phyloP scores from a whole-genome alignment of 2,329 filamentous ascomycete genomes.

The Nigrospora osmanthi region DNA sequence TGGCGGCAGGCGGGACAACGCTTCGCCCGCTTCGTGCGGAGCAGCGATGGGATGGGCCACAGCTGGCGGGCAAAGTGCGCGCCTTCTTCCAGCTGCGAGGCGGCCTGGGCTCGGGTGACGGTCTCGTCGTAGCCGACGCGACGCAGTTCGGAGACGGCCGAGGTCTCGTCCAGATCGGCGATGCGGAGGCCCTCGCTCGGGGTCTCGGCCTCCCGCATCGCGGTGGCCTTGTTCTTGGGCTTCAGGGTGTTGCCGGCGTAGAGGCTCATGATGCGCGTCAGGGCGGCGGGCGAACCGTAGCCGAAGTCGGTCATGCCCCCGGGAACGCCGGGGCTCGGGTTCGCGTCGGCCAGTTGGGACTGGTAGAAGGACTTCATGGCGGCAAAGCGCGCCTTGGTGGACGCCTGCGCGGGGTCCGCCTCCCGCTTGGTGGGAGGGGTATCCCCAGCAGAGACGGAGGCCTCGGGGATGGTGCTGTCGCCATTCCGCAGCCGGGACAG shows the following conservation, averaged over 20 bases:
- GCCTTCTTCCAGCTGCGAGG: conserved; percentile 39
- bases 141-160: conserved; percentile 52
- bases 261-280: conserved; percentile 85
- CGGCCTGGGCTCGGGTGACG: conserved; percentile 38
- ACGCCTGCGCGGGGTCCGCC: conserved; percentile 52
- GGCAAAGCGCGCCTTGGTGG: conserved; percentile 41
- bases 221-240: conserved; percentile 55
- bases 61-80: conserved; percentile 64
- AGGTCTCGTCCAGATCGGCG: conserved; percentile 52
- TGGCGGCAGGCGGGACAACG: conserved; percentile 88
- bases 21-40: conserved; percentile 89
- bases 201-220: conserved; percentile 74
- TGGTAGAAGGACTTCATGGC: conserved; percentile 77
- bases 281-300: conserved; percentile 68
- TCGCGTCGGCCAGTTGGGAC: conserved; percentile 61
- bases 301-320: conserved; percentile 39
- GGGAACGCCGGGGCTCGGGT: conserved; percentile 41
- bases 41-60: conserved; percentile 71
- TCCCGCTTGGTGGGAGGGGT: conserved; percentile 29
- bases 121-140: conserved; percentile 58
- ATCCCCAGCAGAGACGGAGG: conserved; percentile 11
- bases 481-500: conserved; percentile 63
- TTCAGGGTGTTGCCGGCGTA: conserved; percentile 68
- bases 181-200: conserved; percentile 64
- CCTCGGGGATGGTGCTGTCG: conserved; percentile 30